Percentiles rank a stretch among this genome's conserved stretches.
Evolutionary conservation across 176 grass and related monocot genomes (phyloP).

Genomic region (Paspalum notatum): DNA sequence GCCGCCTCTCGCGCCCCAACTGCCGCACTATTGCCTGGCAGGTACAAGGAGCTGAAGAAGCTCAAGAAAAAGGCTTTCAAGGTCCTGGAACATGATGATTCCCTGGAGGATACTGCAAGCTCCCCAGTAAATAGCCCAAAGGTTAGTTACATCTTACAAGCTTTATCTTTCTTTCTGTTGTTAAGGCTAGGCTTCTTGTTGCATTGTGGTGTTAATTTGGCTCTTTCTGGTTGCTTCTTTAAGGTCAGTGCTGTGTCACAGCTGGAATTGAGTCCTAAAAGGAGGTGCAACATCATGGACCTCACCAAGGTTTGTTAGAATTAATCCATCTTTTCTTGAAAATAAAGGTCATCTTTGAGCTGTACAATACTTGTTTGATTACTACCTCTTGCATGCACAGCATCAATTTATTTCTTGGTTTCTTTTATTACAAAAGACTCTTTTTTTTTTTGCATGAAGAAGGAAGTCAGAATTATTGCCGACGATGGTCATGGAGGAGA

Average conservation of each 20-base stretch:
- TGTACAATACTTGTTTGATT: background rate
- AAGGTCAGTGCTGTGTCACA: slow-evolving; percentile 72
- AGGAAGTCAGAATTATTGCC: slow-evolving; percentile 33
- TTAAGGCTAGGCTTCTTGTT: background rate
- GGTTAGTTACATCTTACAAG: slow-evolving; percentile 44
- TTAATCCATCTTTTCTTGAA: background rate
- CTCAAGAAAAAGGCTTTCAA: slow-evolving; percentile 67
- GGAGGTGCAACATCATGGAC: slow-evolving; percentile 53
- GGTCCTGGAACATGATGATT: slow-evolving; percentile 69
- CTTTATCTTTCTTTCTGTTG: background rate
- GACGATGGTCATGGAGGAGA: slow-evolving; percentile 39
- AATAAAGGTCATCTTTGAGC: background rate
- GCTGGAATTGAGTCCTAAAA: slow-evolving; percentile 58
- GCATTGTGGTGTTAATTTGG: slow-evolving; percentile 17
- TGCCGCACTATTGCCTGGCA: slow-evolving; percentile 12
- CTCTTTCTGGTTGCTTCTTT: slow-evolving; percentile 39
- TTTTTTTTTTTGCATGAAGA: slow-evolving; percentile 15
- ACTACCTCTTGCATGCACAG: background rate
- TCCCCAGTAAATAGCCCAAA: slow-evolving; percentile 96
- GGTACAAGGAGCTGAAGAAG: slow-evolving; percentile 58
- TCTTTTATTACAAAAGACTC: background rate
- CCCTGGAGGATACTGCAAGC: slow-evolving; percentile 91
- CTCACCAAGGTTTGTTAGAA: slow-evolving; percentile 45
- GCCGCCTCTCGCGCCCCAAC: slow-evolving; percentile 55
- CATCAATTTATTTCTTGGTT: slow-evolving; percentile 20